These are phyloP conservation scores for Trichocomaceae sp. DNA, from an alignment of 2,329 filamentous ascomycete genomes.

Conservation along the genomic window DNA sequence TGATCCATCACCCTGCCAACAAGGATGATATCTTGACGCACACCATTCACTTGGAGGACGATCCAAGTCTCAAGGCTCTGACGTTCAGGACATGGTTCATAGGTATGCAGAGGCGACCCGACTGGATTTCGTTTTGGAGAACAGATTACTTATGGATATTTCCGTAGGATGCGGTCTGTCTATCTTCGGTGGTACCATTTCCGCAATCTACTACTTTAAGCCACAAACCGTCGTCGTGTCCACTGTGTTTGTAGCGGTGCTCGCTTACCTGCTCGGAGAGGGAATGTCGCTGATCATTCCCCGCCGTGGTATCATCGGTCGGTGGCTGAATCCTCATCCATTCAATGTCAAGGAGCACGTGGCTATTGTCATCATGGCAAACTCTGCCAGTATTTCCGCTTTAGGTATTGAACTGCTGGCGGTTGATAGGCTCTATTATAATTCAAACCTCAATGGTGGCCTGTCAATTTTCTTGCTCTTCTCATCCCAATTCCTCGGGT, in stretches of 20 bases:
- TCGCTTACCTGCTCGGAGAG: not conserved
- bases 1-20: not conserved
- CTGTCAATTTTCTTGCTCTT: not conserved
- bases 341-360: conserved; percentile 25
- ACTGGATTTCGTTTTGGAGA: not conserved
- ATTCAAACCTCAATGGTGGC: conserved; percentile 47
- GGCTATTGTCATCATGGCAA: conserved; percentile 14
- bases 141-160: not conserved
- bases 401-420: not conserved
- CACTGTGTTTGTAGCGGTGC: not conserved
- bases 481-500: conserved; percentile 34
- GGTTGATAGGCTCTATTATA: not conserved
- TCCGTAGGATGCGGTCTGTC: not conserved
- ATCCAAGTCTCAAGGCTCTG: not conserved
- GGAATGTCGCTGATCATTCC: not conserved
- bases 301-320: not conserved
- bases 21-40: not conserved
- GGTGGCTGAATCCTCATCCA: conserved; percentile 23
- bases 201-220: not conserved
- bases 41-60: not conserved
- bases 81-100: not conserved
- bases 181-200: not conserved
- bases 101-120: not conserved
- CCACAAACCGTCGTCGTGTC: not conserved
- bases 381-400: not conserved